A percentile compares a stretch with the other conserved stretches of the same genome.
phyloP scores from a whole-genome alignment of 805 yeast genomes.

The Kazachstania psychrophila region DNA sequence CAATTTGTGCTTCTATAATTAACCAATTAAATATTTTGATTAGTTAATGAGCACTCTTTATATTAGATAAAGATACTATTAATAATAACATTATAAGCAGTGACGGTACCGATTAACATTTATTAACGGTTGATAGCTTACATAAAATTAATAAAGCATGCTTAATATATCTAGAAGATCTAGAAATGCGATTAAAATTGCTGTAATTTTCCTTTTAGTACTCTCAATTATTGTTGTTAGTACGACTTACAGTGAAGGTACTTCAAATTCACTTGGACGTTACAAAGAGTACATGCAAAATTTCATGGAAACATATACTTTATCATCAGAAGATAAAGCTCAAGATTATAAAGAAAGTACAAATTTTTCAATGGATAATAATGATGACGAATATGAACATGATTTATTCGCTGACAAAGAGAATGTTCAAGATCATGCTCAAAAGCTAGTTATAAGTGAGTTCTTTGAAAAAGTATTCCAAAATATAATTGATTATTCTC shows the following conservation, averaged over 20 bases:
- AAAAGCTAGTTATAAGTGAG: background rate
- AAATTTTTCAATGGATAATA: background rate
- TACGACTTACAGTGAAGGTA: background rate
- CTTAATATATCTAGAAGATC: conserved; percentile 1
- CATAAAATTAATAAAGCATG: background rate
- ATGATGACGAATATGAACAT: conserved; percentile 2
- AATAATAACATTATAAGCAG: no score
- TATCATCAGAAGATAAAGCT: background rate
- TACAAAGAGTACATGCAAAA: conserved; percentile 1
- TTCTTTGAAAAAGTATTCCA: conserved; percentile 12
- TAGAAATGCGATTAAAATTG: background rate
- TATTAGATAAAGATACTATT: no score
- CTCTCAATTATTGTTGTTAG: background rate
- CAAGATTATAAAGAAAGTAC: background rate
- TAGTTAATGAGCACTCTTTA: no score
- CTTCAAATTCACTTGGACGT: background rate
- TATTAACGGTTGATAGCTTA: no score
- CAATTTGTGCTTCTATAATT: no score
- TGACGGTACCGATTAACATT: no score
- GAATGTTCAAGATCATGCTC: background rate
- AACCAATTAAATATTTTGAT: no score
- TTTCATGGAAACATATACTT: background rate
- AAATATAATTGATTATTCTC: conserved; percentile 12
- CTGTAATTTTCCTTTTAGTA: background rate
- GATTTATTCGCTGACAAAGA: conserved; percentile 3